phyloP scores from a whole-genome alignment of 805 yeast species.

The Saccharomycopsis olivae region DNA sequence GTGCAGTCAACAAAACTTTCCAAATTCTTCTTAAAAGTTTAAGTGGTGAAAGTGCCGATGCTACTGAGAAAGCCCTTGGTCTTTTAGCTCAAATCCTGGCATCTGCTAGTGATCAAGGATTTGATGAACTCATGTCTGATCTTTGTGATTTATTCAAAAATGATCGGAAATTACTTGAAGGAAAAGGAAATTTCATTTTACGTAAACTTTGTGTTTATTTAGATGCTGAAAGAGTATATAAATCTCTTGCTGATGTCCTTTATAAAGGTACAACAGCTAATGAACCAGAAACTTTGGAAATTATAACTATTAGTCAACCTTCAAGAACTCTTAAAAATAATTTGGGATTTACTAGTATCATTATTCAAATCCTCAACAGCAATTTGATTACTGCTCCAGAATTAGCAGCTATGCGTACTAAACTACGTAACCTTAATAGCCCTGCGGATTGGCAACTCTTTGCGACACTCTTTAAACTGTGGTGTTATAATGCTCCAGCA shows the following conservation, averaged over 20 bases:
- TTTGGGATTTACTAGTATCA: slow-evolving; percentile 60
- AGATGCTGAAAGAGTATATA: slow-evolving; percentile 74
- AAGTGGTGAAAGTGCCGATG: slow-evolving; percentile 54
- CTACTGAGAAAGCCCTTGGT: slow-evolving; percentile 62
- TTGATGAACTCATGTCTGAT: slow-evolving; percentile 64
- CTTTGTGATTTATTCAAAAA: slow-evolving; percentile 58
- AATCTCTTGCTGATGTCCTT: slow-evolving; percentile 67
- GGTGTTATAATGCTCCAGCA: slow-evolving; percentile 90
- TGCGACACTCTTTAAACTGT: slow-evolving; percentile 67
- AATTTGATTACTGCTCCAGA: slow-evolving; percentile 83
- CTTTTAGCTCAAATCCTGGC: slow-evolving; percentile 62
- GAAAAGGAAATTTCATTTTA: slow-evolving; percentile 73
- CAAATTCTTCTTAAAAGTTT: slow-evolving; percentile 68
- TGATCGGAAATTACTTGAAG: slow-evolving; percentile 56
- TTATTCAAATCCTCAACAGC: slow-evolving; percentile 81
- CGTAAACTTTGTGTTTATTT: slow-evolving; percentile 74
- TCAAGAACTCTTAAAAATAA: slow-evolving; percentile 29
- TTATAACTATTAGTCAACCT: too few relatives aligned
- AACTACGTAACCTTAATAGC: slow-evolving; percentile 53
- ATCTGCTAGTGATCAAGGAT: slow-evolving; percentile 64
- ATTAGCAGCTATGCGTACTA: slow-evolving; percentile 54
- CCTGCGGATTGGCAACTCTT: slow-evolving; percentile 59
- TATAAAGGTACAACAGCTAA: slow-evolving; percentile 19
- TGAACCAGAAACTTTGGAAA: background rate
- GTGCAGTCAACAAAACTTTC: slow-evolving; percentile 49